Conservation (phyloP, 768 basidiomycete genomes). For the Macrolepiota fuliginosa region DNA sequence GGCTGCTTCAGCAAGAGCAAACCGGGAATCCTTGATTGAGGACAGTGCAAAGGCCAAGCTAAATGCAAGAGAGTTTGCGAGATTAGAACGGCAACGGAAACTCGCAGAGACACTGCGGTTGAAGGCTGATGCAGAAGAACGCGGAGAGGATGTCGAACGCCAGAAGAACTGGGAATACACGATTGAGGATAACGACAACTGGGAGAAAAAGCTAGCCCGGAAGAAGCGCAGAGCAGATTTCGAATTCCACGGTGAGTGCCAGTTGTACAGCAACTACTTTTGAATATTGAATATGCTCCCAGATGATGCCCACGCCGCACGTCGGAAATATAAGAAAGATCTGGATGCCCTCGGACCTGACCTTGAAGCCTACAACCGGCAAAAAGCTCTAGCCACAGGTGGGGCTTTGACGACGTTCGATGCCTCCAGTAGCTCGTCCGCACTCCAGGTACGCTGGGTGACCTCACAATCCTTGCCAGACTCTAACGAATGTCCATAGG, state of each 20-base stretch:
- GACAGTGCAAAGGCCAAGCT: conserved; percentile 79
- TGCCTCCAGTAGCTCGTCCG: conserved; percentile 36
- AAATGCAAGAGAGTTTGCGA: conserved; percentile 74
- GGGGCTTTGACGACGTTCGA: conserved; percentile 69
- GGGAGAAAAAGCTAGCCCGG: conserved; percentile 87
- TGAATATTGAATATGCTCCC: conserved; percentile 1
- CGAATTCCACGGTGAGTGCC: conserved; percentile 81
- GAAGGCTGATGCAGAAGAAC: conserved; percentile 87
- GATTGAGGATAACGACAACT: conserved; percentile 92
- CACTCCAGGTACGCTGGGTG: conserved; percentile 30
- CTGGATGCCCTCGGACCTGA: conserved; percentile 87
- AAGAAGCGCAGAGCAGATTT: conserved; percentile 86
- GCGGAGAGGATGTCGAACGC: conserved; percentile 89
- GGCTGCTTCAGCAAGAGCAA: conserved; percentile 78
- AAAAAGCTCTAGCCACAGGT: conserved; percentile 85
- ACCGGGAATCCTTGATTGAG: conserved; percentile 81
- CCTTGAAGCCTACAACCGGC: conserved; percentile 79
- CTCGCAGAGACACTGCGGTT: conserved; percentile 82
- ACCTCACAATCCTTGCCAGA: background rate
- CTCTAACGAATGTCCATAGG: conserved; percentile 28
- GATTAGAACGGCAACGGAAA: conserved; percentile 87
- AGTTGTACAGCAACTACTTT: background rate
- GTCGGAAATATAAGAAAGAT: conserved; percentile 90
- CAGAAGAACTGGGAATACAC: conserved; percentile 95
- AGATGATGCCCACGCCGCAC: conserved; percentile 92